phyloP scores from a whole-genome alignment of 257 asterid genomes.

The Fraxinus americana region DNA sequence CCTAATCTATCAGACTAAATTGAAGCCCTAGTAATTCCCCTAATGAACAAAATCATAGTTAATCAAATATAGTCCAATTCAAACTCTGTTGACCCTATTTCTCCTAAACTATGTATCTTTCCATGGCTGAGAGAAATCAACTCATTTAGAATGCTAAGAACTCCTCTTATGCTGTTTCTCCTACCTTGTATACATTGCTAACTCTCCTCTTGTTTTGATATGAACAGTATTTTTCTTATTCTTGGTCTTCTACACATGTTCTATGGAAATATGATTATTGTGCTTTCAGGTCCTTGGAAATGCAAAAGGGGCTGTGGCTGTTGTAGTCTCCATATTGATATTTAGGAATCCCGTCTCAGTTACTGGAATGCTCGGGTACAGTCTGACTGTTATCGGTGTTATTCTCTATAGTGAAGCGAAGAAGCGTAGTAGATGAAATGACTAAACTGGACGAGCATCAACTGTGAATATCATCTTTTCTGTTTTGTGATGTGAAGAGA shows the following conservation, averaged over 20 bases:
- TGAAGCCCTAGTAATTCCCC: background rate
- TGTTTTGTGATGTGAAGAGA: slow-evolving; percentile 6
- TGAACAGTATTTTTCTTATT: background rate
- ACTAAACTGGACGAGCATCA: slow-evolving; percentile 9
- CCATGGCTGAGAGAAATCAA: background rate
- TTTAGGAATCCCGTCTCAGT: slow-evolving; percentile 68
- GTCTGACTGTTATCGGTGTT: slow-evolving; percentile 64
- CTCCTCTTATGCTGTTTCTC: background rate
- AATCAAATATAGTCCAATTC: background rate
- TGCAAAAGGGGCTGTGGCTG: slow-evolving; percentile 80
- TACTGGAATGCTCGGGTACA: slow-evolving; percentile 69
- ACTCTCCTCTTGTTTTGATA: background rate
- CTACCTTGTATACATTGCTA: background rate
- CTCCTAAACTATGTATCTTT: background rate
- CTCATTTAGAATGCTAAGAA: background rate
- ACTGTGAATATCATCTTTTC: background rate
- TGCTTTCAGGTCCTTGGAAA: slow-evolving; percentile 66
- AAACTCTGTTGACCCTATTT: background rate
- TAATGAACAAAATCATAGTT: background rate
- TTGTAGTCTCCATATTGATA: slow-evolving; percentile 65
- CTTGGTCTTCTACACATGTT: background rate
- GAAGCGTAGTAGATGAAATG: slow-evolving; percentile 50
- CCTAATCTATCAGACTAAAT: background rate
- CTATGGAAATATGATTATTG: slow-evolving; percentile 17
- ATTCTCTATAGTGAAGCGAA: slow-evolving; percentile 71